These are phyloP conservation scores for Coccomyxa sp. DNA, from an alignment of 139 green algal genomes.

Conservation along the genomic window DNA sequence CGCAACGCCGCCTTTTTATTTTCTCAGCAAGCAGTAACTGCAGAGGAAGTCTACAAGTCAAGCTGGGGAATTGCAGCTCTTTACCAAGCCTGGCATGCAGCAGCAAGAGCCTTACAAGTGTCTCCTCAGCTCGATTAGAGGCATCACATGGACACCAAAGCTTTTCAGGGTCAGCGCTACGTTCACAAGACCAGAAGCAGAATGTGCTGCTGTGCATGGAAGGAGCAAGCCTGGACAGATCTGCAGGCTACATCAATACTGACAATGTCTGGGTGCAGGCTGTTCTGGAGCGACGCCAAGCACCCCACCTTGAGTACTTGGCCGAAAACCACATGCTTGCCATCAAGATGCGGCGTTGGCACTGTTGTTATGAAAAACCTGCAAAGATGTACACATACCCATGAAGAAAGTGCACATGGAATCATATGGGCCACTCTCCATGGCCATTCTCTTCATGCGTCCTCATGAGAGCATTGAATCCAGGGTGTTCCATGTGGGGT, in stretches of 20 bases:
- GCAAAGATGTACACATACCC: background rate
- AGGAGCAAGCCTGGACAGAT: background rate
- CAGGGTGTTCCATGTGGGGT: background rate
- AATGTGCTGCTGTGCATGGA: background rate
- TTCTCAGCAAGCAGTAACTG: background rate
- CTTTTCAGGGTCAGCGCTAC: background rate
- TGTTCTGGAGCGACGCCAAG: background rate
- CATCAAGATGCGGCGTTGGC: conserved; percentile 52
- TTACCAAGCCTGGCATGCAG: too few species aligned
- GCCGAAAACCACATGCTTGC: conserved; percentile 69
- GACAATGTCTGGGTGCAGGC: background rate
- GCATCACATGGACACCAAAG: background rate
- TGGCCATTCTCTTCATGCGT: background rate
- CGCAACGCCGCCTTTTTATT: background rate
- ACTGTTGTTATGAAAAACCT: conserved; percentile 43
- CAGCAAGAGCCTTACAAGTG: too few species aligned
- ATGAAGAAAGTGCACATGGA: too few species aligned
- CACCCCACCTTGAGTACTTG: conserved; percentile 30
- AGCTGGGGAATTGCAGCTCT: too few species aligned
- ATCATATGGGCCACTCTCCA: too few species aligned
- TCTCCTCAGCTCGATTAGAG: background rate
- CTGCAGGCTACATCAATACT: background rate
- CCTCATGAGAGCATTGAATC: background rate
- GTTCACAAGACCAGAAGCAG: background rate
- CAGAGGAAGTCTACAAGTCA: too few species aligned